Evolutionary conservation across 2,329 filamentous ascomycete species (phyloP).

Genomic region (Oidium heveae): DNA sequence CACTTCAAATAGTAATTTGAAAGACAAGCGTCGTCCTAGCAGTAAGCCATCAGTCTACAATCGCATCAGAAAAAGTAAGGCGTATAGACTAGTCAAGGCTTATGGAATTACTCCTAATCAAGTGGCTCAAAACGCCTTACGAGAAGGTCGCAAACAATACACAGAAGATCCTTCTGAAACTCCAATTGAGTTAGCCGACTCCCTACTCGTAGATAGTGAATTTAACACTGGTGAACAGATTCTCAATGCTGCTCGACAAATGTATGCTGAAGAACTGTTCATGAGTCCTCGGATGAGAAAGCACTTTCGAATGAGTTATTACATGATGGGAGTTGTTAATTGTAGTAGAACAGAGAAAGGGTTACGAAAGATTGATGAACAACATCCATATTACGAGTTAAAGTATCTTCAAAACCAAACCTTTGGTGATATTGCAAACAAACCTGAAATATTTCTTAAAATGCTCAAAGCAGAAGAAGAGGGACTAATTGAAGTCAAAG

Average conservation of each 20-base stretch:
- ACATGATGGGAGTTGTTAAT: slow-evolving; percentile 61
- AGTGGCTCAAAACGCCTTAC: slow-evolving; percentile 65
- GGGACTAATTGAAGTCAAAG: slow-evolving; percentile 63
- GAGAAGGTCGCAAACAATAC: slow-evolving; percentile 51
- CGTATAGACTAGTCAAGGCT: slow-evolving; percentile 60
- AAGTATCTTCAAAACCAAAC: slow-evolving; percentile 87
- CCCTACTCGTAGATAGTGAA: slow-evolving; percentile 40
- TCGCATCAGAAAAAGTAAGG: slow-evolving; percentile 54
- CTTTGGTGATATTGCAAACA: slow-evolving; percentile 52
- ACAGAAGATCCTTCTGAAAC: slow-evolving; percentile 61
- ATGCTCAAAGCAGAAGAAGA: slow-evolving; percentile 97
- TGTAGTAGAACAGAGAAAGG: slow-evolving; percentile 87
- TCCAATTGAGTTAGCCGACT: slow-evolving; percentile 72
- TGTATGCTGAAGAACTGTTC: slow-evolving; percentile 78
- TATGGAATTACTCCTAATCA: slow-evolving; percentile 79
- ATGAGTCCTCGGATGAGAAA: slow-evolving; percentile 76
- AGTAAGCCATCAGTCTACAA: slow-evolving; percentile 61
- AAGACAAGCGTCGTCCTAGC: slow-evolving; percentile 46
- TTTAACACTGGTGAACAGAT: slow-evolving; percentile 56
- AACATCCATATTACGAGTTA: slow-evolving; percentile 91
- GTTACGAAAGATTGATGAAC: slow-evolving; percentile 73
- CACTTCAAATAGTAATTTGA: slow-evolving; percentile 33
- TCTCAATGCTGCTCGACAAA: slow-evolving; percentile 53
- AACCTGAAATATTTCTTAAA: slow-evolving; percentile 76
- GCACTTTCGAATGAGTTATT: slow-evolving; percentile 61